Percentiles rank a stretch among this genome's conserved stretches.
Conservation (phyloP, 2,329 filamentous ascomycete species). For the Penicillium sp. region DNA sequence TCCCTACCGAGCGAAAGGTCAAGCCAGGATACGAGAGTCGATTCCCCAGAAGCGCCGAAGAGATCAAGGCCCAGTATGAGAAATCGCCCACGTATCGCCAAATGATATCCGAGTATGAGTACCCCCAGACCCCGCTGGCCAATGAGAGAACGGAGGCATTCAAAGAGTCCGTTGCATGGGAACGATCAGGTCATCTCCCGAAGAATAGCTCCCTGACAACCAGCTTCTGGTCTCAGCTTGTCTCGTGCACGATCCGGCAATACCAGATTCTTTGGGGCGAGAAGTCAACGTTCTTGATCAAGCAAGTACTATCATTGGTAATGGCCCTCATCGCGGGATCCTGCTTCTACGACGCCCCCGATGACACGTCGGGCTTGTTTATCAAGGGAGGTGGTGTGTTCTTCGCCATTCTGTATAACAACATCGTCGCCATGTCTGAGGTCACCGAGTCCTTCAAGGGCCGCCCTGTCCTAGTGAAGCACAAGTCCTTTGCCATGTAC, state of each 20-base stretch:
- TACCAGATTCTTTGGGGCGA: conserved; percentile 70
- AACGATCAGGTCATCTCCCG: conserved; percentile 45
- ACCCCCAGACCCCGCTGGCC: conserved; percentile 55
- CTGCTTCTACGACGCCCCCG: conserved; percentile 67
- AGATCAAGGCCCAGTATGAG: conserved; percentile 56
- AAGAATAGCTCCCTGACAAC: conserved; percentile 61
- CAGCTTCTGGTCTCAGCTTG: conserved; percentile 59
- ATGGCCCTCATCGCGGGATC: conserved; percentile 68
- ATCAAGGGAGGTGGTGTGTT: conserved; percentile 67
- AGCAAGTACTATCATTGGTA: conserved; percentile 60
- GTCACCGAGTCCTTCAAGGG: conserved; percentile 66
- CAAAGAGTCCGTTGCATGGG: conserved; percentile 55
- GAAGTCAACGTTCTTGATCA: conserved; percentile 66
- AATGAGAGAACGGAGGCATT: conserved; percentile 53
- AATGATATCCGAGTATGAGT: conserved; percentile 62
- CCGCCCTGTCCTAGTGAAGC: conserved; percentile 62
- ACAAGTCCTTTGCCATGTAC: conserved; percentile 61
- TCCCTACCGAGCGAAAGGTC: conserved; percentile 54
- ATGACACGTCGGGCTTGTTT: conserved; percentile 64
- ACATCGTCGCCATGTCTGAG: conserved; percentile 66
- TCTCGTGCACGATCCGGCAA: conserved; percentile 61
- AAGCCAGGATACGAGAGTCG: conserved; percentile 45
- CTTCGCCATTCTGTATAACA: conserved; percentile 65
- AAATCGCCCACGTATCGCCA: conserved; percentile 53
- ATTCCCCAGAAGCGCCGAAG: conserved; percentile 48